phyloP scores from a whole-genome alignment of 1,284 basidiomycete species.

The Cutaneotrichosporon daszewskae region DNA sequence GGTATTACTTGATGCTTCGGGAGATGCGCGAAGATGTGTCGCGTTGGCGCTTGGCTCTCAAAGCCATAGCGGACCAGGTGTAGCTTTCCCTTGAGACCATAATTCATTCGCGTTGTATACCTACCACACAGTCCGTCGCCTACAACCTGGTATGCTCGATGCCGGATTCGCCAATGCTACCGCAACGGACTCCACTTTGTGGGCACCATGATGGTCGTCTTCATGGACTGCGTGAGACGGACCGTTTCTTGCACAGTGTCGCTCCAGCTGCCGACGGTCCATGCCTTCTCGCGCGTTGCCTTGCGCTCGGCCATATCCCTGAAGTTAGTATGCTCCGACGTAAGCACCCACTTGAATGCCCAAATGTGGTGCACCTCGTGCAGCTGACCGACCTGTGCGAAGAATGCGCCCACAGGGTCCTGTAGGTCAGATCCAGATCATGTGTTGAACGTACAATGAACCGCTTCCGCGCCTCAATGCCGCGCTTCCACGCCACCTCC shows the following conservation, averaged over 20 bases:
- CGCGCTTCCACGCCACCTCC: slow-evolving; percentile 84
- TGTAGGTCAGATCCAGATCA: slow-evolving; percentile 18
- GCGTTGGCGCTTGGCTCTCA: not conserved
- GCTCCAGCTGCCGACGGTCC: slow-evolving; percentile 88
- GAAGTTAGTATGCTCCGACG: not conserved
- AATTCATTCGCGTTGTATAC: not conserved
- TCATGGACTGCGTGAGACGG: slow-evolving; percentile 42
- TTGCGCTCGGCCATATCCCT: slow-evolving; percentile 70
- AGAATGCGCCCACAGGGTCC: slow-evolving; percentile 87
- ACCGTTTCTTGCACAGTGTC: slow-evolving; percentile 68
- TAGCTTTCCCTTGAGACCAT: not conserved
- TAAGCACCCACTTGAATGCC: slow-evolving; percentile 64
- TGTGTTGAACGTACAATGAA: slow-evolving; percentile 54
- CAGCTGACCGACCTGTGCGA: slow-evolving; percentile 80
- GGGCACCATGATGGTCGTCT: slow-evolving; percentile 41
- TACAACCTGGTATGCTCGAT: no score
- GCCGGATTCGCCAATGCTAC: slow-evolving; percentile 1
- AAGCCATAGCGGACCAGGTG: slow-evolving; percentile 3
- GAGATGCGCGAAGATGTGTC: slow-evolving; percentile 2
- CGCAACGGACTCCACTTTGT: slow-evolving; percentile 43
- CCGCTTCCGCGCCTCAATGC: slow-evolving; percentile 78
- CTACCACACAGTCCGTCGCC: no score
- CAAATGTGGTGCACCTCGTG: slow-evolving; percentile 90
- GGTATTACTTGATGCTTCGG: slow-evolving; percentile 2
- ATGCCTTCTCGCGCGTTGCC: slow-evolving; percentile 75